Base-by-base conservation (phyloP, 2,329 filamentous ascomycete species). In the Alternaria triticina region DNA sequence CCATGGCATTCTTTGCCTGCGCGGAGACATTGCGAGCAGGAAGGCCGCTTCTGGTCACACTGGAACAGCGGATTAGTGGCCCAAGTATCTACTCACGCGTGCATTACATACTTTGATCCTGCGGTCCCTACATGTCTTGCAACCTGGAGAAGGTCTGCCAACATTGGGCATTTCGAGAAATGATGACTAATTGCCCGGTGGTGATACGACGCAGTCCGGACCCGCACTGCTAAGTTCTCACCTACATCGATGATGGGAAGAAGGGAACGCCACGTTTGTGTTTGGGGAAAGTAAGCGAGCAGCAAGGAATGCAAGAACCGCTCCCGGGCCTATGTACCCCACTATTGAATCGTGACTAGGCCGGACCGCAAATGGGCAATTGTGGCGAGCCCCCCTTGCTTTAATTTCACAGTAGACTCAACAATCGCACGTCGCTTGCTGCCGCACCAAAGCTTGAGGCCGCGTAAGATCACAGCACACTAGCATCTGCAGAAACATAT, bases 1-100 rank as follows among this genome's bases (percentile, higher is more conserved):
- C 76, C 76, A 62, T 74, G 63, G 52, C 76, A 78, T 27, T 69
- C 64, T 43, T 70, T 74, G 20, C 67, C 62, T 11, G 67, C 66
- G 27, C 74, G 70, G 13, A 75, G 64, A 49, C 76, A 79, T 70
- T 78, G 75, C 6, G 70, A 67, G 57, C 76, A 79, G 11, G 75
- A 74, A 28, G 75, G 76, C 23, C 74, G 70, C 55, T 74, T 74
- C 45, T 72, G 72, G 49, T 79, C 76, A 58, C 76, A 79, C 75
- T 78, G 28, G 7, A 28, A 8, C 12, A 44, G 15, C 36, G 20
- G n/a, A 20, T 43, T 20, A 54, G 52, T n/a, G 25, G n/a, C 5
- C 36, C 17, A 20, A 36, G n/a, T 12, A 23, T 25, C 33, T 44
- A 36, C 9, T 28, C 6, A 27, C 36, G 46, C 12, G 15, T 40